Base-by-base conservation (phyloP, 2,329 filamentous ascomycete species). In the Rugonectria rugulosa region DNA sequence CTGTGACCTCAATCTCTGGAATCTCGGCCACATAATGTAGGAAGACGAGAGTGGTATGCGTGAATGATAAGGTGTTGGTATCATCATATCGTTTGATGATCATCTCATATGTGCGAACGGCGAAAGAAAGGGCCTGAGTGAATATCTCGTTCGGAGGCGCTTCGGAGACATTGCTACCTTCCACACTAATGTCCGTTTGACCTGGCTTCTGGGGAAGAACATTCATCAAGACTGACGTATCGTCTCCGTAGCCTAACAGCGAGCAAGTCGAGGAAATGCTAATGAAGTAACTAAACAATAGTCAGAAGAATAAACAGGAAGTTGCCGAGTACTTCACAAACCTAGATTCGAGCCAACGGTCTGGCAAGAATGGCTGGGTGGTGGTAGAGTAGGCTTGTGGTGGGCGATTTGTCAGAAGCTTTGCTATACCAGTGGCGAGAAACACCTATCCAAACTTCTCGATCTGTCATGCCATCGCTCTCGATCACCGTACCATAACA, bases 401-500 rank as follows among this genome's bases (percentile, higher is more conserved):
- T 83, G 0, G 93, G 91, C 0, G 86, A 85, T 24, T 87, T 88
- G 63, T 96, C 89, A 0, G 90, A 90, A 0, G 91, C 91, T 63
- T 89, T 89, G 3, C 84, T 87, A 62, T 96, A 97, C 95, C 93
- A 98, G 36, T 88, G 87, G 0, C 88, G 79, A 0, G 90, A 89
- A 0, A 97, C 90, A 0, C 83, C 82, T 0, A 89, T 90, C 94
- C 94, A 98, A 0, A 87, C 84, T 43, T 96, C 91, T 1, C 90
- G 79, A 52, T 94, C 89, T 3, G 83, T 75, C 17, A 90, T 80
- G 59, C 95, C 88, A 23, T 89, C 85, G 32, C 96, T 90, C 70
- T 97, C 93, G 37, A 97, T 92, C 0, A 92, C 92, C 92, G 97
- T 97, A 1, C 82, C 72, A 38, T 96, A 97, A 17, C 93, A 80